Base-by-base conservation (phyloP, 129 eudicot species). In the Arctium minus region DNA sequence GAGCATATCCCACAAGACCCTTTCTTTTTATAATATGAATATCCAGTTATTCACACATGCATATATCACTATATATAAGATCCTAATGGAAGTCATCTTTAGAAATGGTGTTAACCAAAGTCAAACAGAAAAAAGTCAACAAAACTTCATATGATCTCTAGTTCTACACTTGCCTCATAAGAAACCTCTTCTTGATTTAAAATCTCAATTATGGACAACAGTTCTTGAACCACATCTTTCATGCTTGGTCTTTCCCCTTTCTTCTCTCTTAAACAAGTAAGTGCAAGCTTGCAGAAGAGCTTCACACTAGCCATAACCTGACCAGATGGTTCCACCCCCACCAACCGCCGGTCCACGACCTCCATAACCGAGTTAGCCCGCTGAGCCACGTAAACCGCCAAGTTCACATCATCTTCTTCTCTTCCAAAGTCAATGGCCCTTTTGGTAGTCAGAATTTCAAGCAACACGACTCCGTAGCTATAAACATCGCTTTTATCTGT, bases 231-330 rank as follows among this genome's bases (percentile, higher is more conserved):
- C n/a, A 88, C 89, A 39, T 90, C 88, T 73, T 80, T 88, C 94
- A 90, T 90, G 82, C 82, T 60, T 27, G 94, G 94, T 62, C 94
- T 88, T 15, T 90, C 94, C 31, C 73, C 90, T 70, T 86, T 90
- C 88, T 86, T 90, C 88, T 86, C 94, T 71, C 86, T 88, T 32
- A 88, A 70, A 83, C 94, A 90, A 30, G 89, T 77, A 79, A 90
- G 89, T 3, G 94, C 94, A 17, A 90, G 85, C 79, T 86, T 85
- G 10, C 73, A 79, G 15, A 88, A 88, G 77, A 80, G 72, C 73
- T 67, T 75, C 46, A 88, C 46, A 82, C 94, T 86, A 72, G 64
- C 56, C 73, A 53, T 36, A 35, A 78, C 36, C 7, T 70, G 72
- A 78, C 29, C 48, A 72, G 79, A 72, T 74, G 87, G 73, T 74